phyloP scores from a whole-genome alignment of 352 stramenopile species.

The Phytophthora cajani region DNA sequence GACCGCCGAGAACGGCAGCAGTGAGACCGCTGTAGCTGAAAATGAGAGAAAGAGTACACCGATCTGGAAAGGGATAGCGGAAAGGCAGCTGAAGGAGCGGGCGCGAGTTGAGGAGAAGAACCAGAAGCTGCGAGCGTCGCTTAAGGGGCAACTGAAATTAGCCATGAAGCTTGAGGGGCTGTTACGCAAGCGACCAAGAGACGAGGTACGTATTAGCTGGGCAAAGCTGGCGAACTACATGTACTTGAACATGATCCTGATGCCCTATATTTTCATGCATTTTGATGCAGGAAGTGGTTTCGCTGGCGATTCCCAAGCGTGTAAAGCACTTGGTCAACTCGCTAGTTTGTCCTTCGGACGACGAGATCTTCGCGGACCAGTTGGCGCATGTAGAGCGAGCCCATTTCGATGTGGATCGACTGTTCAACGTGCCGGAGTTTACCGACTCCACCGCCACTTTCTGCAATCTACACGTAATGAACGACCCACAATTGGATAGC shows the following conservation, averaged over 20 bases:
- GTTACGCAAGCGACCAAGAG: constrained; percentile 32
- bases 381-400: constrained; percentile 29
- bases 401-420: constrained; percentile 24
- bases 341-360: constrained; percentile 16
- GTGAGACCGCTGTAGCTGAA: background rate
- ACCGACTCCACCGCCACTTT: constrained; percentile 12
- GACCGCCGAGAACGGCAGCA: background rate
- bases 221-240: too few species aligned
- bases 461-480: constrained; percentile 27
- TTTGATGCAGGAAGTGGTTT: constrained; percentile 17
- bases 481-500: constrained; percentile 14
- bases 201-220: constrained; percentile 5
- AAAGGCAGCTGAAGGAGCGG: constrained; percentile 34
- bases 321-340: constrained; percentile 11
- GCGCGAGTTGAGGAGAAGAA: constrained; percentile 43
- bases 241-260: background rate
- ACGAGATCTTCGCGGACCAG: constrained; percentile 42
- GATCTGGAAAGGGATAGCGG: constrained; percentile 45
- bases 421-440: constrained; percentile 29
- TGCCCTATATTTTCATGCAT: background rate
- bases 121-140: constrained; percentile 28
- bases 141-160: constrained; percentile 48
- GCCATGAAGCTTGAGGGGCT: constrained; percentile 40
- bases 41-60: background rate
- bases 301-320: constrained; percentile 23